Evolutionary conservation across 768 basidiomycete genomes (phyloP).

Genomic region (Suillus lakei): DNA sequence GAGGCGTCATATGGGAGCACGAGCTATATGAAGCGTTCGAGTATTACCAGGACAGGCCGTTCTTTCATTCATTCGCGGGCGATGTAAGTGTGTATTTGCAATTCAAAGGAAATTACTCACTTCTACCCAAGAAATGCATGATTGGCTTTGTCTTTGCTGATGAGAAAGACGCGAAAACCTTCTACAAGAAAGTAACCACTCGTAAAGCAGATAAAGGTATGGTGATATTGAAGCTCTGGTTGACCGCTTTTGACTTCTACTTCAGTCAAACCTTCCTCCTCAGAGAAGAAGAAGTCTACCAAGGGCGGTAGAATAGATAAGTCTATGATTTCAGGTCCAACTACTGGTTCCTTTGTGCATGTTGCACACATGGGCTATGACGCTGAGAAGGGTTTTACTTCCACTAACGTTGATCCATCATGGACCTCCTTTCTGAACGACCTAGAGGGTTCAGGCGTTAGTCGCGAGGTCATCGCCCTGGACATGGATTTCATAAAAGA

Average conservation of each 20-base stretch:
- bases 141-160: slow-evolving; percentile 90
- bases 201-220: slow-evolving; percentile 67
- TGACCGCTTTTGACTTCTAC: slow-evolving; percentile 11
- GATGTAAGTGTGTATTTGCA: slow-evolving; percentile 70
- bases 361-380: slow-evolving; percentile 97
- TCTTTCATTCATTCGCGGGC: slow-evolving; percentile 91
- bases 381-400: slow-evolving; percentile 82
- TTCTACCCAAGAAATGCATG: slow-evolving; percentile 72
- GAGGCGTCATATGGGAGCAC: slow-evolving; percentile 93
- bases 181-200: slow-evolving; percentile 82
- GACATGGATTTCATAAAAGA: slow-evolving; percentile 91
- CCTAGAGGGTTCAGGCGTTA: slow-evolving; percentile 69
- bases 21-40: slow-evolving; percentile 85
- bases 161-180: slow-evolving; percentile 80
- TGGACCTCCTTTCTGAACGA: slow-evolving; percentile 78
- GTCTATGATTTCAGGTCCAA: slow-evolving; percentile 87
- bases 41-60: slow-evolving; percentile 82
- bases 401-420: slow-evolving; percentile 85
- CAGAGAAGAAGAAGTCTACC: slow-evolving; percentile 57
- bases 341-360: slow-evolving; percentile 80
- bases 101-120: slow-evolving; percentile 8
- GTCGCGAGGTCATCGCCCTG: slow-evolving; percentile 66
- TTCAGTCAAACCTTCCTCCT: slow-evolving; percentile 49
- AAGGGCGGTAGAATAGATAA: slow-evolving; percentile 89
- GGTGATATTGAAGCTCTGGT: slow-evolving; percentile 20